Evolutionary conservation across 2,329 filamentous ascomycete genomes (phyloP).

Genomic region (Diaporthe longicolla): DNA sequence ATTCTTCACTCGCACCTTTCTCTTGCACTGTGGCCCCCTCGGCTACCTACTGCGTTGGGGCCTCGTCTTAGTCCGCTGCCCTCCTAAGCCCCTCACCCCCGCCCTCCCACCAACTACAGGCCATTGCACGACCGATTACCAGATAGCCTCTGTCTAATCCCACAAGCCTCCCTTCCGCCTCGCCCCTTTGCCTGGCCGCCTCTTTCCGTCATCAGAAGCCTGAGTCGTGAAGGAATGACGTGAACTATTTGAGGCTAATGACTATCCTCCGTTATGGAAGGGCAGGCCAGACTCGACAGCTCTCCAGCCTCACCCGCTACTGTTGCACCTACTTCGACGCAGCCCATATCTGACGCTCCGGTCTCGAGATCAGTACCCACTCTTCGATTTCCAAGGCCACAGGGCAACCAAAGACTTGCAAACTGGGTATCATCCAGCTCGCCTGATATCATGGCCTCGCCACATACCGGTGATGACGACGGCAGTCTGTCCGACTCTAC

Average conservation of each 20-base stretch:
- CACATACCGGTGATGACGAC: slow-evolving; percentile 59
- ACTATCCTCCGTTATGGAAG: slow-evolving; percentile 66
- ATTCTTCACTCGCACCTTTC: not conserved
- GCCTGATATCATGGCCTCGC: slow-evolving; percentile 68
- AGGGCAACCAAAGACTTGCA: slow-evolving; percentile 68
- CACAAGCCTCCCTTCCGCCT: slow-evolving; percentile 4
- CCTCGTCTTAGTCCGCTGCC: slow-evolving; percentile 31
- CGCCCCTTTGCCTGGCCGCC: not conserved
- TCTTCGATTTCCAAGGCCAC: slow-evolving; percentile 69
- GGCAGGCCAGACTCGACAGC: slow-evolving; percentile 52
- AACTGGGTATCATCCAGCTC: slow-evolving; percentile 72
- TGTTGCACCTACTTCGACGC: slow-evolving; percentile 43
- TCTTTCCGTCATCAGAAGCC: not conserved
- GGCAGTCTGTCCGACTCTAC: slow-evolving; percentile 69
- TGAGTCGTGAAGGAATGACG: slow-evolving; percentile 54
- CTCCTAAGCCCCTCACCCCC: slow-evolving; percentile 36
- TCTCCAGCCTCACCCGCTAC: slow-evolving; percentile 40
- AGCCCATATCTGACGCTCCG: slow-evolving; percentile 45
- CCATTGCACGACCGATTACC: slow-evolving; percentile 28
- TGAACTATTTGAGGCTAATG: slow-evolving; percentile 52
- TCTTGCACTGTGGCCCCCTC: not conserved
- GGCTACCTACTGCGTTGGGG: slow-evolving; percentile 32
- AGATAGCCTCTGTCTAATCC: slow-evolving; percentile 34
- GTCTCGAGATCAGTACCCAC: slow-evolving; percentile 55
- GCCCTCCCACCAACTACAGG: slow-evolving; percentile 18